Evolutionary conservation across 1,139 yeast species (phyloP), one percentile per base, ranked within the genome.

Genomic region (Blastobotrys capitulatus): DNA sequence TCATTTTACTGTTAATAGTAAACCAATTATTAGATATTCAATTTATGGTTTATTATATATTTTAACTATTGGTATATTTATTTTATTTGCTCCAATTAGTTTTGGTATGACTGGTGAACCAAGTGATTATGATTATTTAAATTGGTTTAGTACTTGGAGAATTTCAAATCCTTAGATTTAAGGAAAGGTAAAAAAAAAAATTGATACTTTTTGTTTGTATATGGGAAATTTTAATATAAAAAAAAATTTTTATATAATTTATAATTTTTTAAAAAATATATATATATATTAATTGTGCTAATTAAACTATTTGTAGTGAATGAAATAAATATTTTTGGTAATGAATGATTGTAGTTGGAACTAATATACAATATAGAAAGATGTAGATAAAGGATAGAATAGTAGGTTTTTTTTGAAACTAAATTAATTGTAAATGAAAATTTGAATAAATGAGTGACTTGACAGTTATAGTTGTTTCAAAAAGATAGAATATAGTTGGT

Each of bases 81-180:
- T 80, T 71, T 75, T 77, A 67, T 85, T 86, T 70, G 75, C 88
- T 58, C 86, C 86, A 61, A 72, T 92, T 49, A 79, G 95, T 1
- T 86, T 86, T 63, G 99, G 99, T 64, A 83, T 94, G 94, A 83
- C 76, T 50, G 97, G 97, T 44, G 84, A 88, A 51, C 77, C 80
- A 52, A 66, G 70, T 31, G 72, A 87, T 54, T 92, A 77, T 75
- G 69, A 71, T 47, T 80, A 88, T 70, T 76, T 92, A 71, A 82
- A 86, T 66, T 77, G 92, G 78, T 75, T 92, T 60, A 68, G 75
- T 37, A 71, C 87, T 6, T 92, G 98, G 98, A 77, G 77, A 61
- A 76, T 49, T 34, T 22, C 44, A 27, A 6, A 13, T 13, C 15
- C 10, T 5, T 31, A 38, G 13, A 20, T 16, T 25, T 27, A 26